Evolutionary conservation across 768 basidiomycete species (phyloP).

Genomic region (Neoboletus brunneissimus): DNA sequence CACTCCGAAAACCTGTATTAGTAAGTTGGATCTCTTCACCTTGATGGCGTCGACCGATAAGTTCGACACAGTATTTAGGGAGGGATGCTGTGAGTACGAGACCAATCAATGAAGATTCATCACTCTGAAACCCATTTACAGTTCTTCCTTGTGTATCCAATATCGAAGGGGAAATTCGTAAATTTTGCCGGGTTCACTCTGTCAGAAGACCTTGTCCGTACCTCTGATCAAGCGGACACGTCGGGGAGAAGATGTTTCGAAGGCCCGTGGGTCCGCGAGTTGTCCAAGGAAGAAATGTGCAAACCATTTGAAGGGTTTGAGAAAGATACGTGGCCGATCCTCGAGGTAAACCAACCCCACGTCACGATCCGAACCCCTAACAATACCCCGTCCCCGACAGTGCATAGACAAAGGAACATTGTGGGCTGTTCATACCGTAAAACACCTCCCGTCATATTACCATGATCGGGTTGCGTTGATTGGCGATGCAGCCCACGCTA

Average conservation of each 20-base stretch:
- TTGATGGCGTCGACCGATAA: conserved; percentile 2
- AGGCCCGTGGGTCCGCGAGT: conserved; percentile 48
- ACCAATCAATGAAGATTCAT: background rate
- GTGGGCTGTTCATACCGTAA: conserved; percentile 64
- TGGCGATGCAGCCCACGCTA: conserved; percentile 43
- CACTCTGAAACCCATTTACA: conserved; percentile 24
- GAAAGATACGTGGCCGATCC: conserved; percentile 53
- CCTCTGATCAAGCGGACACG: conserved; percentile 32
- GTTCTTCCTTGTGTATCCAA: conserved; percentile 63
- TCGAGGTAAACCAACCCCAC: conserved; percentile 42
- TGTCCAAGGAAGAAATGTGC: conserved; percentile 45
- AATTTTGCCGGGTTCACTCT: conserved; percentile 61
- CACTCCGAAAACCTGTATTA: conserved; percentile 46
- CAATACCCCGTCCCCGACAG: conserved; percentile 30
- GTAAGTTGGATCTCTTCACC: conserved; percentile 30
- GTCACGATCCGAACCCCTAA: background rate
- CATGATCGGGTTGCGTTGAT: conserved; percentile 50
- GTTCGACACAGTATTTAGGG: conserved; percentile 50
- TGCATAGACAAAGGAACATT: conserved; percentile 49
- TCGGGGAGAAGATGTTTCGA: conserved; percentile 14
- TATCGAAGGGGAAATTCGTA: conserved; percentile 53
- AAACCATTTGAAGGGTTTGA: conserved; percentile 53
- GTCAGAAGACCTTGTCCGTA: conserved; percentile 50
- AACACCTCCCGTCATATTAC: conserved; percentile 49
- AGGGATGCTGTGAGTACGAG: conserved; percentile 40